Evolutionary conservation across 306 rosid genomes (phyloP).

Genomic region (Amphicarpaea edgeworthii): DNA sequence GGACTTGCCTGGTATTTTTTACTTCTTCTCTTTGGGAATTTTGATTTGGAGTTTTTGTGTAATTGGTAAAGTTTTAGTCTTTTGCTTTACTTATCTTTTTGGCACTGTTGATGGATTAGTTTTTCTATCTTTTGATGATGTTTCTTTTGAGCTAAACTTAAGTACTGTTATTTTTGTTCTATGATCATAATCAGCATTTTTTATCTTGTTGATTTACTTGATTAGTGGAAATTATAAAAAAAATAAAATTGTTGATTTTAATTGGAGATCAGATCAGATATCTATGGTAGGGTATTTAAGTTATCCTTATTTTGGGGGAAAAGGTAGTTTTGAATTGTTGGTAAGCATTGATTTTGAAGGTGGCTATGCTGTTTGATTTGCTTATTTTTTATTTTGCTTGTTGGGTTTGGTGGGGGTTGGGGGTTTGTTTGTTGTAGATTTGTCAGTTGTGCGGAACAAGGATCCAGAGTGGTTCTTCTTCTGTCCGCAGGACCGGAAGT

Average conservation of each 20-base stretch:
- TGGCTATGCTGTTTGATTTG: conserved; percentile 32
- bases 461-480: conserved; percentile 99
- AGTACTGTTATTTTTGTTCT: not conserved
- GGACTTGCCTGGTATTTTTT: conserved; percentile 85
- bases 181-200: not conserved
- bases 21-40: no score
- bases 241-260: not conserved
- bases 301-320: not conserved
- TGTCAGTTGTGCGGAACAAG: conserved; percentile 70
- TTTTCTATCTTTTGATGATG: not conserved
- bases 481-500: conserved; percentile 95
- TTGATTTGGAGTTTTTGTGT: not conserved
- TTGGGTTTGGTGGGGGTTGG: conserved; percentile 1
- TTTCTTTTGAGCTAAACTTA: not conserved
- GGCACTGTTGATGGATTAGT: conserved; percentile 7
- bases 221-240: not conserved
- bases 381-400: conserved; percentile 11
- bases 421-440: conserved; percentile 55
- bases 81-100: conserved; percentile 11
- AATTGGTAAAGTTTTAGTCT: conserved; percentile 23
- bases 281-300: not conserved
- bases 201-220: not conserved
- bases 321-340: not conserved
- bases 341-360: conserved; percentile 18
- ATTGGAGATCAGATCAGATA: not conserved